Evolutionary conservation across 495 filamentous ascomycete genomes (phyloP), one percentile per base, ranked within the genome.

Genomic region (Penicillium atrosanguineum): DNA sequence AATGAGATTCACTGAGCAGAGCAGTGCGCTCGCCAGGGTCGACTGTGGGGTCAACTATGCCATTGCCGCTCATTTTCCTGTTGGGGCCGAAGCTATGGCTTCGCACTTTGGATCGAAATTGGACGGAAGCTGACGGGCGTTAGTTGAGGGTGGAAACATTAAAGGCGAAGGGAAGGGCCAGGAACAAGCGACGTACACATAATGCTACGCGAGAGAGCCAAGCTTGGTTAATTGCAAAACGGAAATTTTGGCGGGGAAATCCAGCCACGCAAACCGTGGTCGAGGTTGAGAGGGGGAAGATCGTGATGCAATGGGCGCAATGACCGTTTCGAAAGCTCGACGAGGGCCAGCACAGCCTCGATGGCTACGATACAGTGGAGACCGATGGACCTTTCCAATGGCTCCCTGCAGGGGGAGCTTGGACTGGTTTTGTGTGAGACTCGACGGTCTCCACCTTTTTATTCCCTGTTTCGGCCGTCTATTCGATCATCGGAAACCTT

Each of bases 11-110:
- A 46, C 58, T 52, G 9, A 77, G 64, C 42, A 77, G 53, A 0
- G 67, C 55, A 0, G 69, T 65, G 11, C 50, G 67, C 56, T 77
- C 74, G 48, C 53, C 56, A 16, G 63, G 44, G 42, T 67, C 56
- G 4, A 57, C n/a, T 1, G 61, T 57, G 50, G 63, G 44, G 42
- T 67, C 56, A 4, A 57, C n/a, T 1, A 60, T 57, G 50, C 63
- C 65, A 59, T 71, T 75, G 54, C 57, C 49, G 37, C 53, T 66
- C 72, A 73, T 76, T 52, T 37, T 69, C 49, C 56, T 65, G 31
- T 43, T 46, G 8, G 68, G 54, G 2, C 71, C 68, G 60, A 63
- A 73, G 44, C 57, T 70, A 47, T 71, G 44, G 25, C 57, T 68
- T 45, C 71, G 69, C 44, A 73, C 65, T 16, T 57, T 52, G 6